Base-by-base conservation (phyloP, 108 stramenopile species). In the Fragilariopsis cylindrus region DNA sequence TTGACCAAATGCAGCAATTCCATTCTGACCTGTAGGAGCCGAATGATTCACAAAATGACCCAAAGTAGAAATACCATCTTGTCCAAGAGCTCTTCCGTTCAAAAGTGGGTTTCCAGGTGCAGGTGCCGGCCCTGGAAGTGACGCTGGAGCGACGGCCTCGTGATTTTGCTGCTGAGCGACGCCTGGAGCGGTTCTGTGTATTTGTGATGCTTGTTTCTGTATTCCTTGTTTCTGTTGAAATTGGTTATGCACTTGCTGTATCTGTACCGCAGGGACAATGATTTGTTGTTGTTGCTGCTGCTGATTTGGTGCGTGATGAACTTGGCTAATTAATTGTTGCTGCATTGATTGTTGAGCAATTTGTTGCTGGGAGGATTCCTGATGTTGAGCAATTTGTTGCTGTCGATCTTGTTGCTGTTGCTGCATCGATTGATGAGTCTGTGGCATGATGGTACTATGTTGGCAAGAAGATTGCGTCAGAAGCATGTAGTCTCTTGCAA, bases 401-500 rank as follows among this genome's bases (percentile, higher is more conserved):
- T 75, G 74, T 66, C 30, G 15, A 18, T 44, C 41, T 40, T 75
- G 74, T 46, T 7, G 39, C 66, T 63, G 76, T 70, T 52, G 54
- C 67, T 76, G 75, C 43, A 15, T 66, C 18, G 55, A 67, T 5
- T 76, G 53, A 30, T 56, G 55, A 8, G 8, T 19, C 65, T n/a
- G 43, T 13, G 55, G 70, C 55, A 71, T 57, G 4, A 43, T 5
- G 5, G 55, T 7, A 46, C 40, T 46, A 2, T 64, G 43, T 45
- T 48, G 60, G 7, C 15, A 55, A 7, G 46, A 55, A 13, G 67
- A 47, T 69, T 79, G 73, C 16, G 76, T 70, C 62, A 81, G 67
- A 40, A 91, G 80, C 70, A 87, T 83, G 67, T 65, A 94, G 64
- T 94, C 92, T 19, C 92, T 71, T 45, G 85, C 82, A 40, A 90